Conservation (phyloP, 768 basidiomycete genomes). For the Leccinum boreale region DNA sequence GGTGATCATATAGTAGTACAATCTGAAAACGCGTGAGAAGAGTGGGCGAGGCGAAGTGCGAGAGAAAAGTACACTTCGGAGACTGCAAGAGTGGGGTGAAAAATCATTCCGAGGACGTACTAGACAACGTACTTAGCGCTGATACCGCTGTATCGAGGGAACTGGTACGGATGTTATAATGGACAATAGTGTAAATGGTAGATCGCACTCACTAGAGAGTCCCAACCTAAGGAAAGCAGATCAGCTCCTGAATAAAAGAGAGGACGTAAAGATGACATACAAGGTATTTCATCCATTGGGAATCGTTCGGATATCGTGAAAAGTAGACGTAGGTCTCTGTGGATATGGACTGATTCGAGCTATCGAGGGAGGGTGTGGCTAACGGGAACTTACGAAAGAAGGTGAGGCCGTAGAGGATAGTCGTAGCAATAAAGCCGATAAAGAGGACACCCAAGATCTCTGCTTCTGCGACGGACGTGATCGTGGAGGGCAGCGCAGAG, state of each 20-base stretch:
- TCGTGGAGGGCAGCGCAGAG: neutral
- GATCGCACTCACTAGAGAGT: slow-evolving; percentile 15
- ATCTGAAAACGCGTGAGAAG: slow-evolving; percentile 16
- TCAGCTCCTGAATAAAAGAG: neutral
- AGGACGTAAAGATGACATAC: slow-evolving; percentile 8
- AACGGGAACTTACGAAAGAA: slow-evolving; percentile 29
- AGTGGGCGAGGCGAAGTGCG: neutral
- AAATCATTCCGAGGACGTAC: neutral
- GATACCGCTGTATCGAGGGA: slow-evolving; percentile 24
- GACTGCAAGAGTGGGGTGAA: slow-evolving; percentile 16
- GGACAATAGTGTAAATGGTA: neutral
- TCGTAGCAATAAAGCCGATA: slow-evolving; percentile 25
- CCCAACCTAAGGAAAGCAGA: slow-evolving; percentile 16
- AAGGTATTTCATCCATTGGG: slow-evolving; percentile 15
- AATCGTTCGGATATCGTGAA: slow-evolving; percentile 24
- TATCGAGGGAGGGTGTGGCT: neutral
- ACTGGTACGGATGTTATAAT: slow-evolving; percentile 6
- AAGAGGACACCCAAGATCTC: slow-evolving; percentile 28
- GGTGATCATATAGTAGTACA: slow-evolving; percentile 29
- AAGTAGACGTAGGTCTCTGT: slow-evolving; percentile 31
- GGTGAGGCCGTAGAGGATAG: slow-evolving; percentile 31
- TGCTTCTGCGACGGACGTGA: slow-evolving; percentile 17
- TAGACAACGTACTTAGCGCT: slow-evolving; percentile 21
- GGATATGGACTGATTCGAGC: neutral
- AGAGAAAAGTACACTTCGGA: slow-evolving; percentile 23